Evolutionary conservation across 441 rosid genomes (phyloP), one percentile per base, ranked within the genome.

Genomic region (Syzygium syzygioides): DNA sequence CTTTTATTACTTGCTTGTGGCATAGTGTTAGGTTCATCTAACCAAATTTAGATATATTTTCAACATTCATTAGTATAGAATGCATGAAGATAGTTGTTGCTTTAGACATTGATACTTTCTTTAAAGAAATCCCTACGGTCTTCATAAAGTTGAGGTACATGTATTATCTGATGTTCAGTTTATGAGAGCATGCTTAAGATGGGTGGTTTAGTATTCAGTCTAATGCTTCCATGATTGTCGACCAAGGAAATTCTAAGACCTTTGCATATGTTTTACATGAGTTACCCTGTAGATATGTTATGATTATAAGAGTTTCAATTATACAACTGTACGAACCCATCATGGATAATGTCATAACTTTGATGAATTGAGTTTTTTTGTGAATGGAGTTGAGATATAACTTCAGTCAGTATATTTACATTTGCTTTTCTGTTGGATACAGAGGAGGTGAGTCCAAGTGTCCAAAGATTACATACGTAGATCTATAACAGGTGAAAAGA

Each of bases 401-500:
- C 57, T 84, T 84, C 37, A 15, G 4, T 48, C 26, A 50, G 55
- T 84, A 50, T n/a, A 53, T 55, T 84, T 28, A 89, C 85, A 7
- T 91, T 34, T 86, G 90, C 86, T 89, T 90, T 87, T 89, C 68
- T 92, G 87, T 60, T 85, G 57, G 64, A 32, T 32, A 32, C 34
- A 32, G 34, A 32, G 34, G 34, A 32, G 34, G 34, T 32, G 34
- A 32, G 34, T 32, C 34, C 34, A 32, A 32, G 34, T 32, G 34
- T 32, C 34, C 34, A 32, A 32, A 32, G 34, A 94, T 97, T 89
- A 93, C 99, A 1, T 95, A 97, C 80, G 99, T 98, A 4, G 99
- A 98, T 87, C 90, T 98, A 3, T 98, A 93, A 89, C 98, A 98
- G 98, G 99, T 97, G 88, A 90, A 17, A 71, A 37, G 80, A 71